phyloP scores from a whole-genome alignment of 257 asterid genomes.

The Scutellaria baicalensis region DNA sequence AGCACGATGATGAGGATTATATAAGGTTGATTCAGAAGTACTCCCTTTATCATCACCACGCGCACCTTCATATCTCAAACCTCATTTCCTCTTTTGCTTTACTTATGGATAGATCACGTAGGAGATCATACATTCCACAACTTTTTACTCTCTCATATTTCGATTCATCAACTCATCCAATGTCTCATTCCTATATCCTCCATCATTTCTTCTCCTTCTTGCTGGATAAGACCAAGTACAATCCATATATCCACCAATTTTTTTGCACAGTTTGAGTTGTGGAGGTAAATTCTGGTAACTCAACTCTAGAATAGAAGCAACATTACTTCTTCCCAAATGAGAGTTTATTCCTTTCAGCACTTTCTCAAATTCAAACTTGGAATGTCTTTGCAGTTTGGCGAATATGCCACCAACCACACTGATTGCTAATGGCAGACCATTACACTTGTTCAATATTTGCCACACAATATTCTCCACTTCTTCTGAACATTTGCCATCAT shows the following conservation, averaged over 20 bases:
- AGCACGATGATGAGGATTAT: neutral
- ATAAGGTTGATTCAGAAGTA: neutral
- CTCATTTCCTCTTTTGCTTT: neutral
- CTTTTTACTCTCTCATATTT: neutral
- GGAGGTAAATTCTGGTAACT: neutral
- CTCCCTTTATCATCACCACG: neutral
- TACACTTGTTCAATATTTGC: slow-evolving; percentile 13
- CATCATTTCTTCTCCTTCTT: neutral
- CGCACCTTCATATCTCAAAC: neutral
- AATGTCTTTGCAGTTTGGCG: neutral
- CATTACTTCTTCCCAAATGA: neutral
- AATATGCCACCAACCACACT: slow-evolving; percentile 13
- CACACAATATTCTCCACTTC: slow-evolving; percentile 10
- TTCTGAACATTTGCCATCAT: neutral
- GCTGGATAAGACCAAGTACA: neutral
- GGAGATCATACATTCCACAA: neutral
- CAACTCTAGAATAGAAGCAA: neutral
- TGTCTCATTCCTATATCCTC: neutral
- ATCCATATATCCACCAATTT: neutral
- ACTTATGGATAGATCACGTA: neutral
- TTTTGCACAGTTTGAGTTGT: neutral
- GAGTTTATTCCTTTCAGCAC: too few species aligned
- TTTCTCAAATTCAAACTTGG: slow-evolving; percentile 13
- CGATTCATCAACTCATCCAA: neutral
- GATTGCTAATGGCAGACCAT: slow-evolving; percentile 19